Base-by-base conservation (phyloP, 106 monocot genomes). In the Platanthera zijinensis region DNA sequence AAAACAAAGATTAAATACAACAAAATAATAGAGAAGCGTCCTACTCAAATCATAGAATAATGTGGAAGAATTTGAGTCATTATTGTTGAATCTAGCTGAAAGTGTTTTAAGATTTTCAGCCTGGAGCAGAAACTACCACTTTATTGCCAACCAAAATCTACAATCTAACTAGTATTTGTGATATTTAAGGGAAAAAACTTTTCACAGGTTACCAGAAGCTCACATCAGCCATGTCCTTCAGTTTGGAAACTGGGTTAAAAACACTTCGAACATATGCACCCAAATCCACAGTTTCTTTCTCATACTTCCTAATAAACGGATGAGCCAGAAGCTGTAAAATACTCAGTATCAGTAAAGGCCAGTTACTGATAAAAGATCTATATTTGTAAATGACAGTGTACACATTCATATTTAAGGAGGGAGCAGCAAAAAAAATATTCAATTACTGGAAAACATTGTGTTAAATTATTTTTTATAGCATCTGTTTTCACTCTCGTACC, bases 151-250 rank as follows among this genome's bases (percentile, higher is more conserved):
- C 14, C 67, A 30, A 32, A 67, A 54, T 50, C 71, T 74, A 19
- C 9, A 57, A 61, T 61, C 59, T 61, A 19, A 61, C 21, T 8
- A 18, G 7, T n/a, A 61, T 19, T 11, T 8, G 9, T 11, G 59
- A 8, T 21, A 1, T 61, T 61, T 61, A 8, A 61, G 21, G 19
- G n/a, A 10, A 10, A 53, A 53, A 7, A 77, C 28, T 18, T 21
- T 7, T 15, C 6, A 64, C 22, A 68, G 48, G 74, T 69, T 50
- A 78, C 32, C 12, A 77, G 76, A 48, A 54, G 52, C 97, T 99
- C 45, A 99, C 99, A 85, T 99, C 99, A 75, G 99, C 94, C 52
- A 90, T 84, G 25, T 94, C 92, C 74, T 99, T 99, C 71, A 94
- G 74, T 78, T 84, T 89, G 71, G 88, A 84, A 50, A 80, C 83